These are phyloP conservation scores for Vitis hybrid DNA, from an alignment of 177 flowering plant species.

Conservation along the genomic window DNA sequence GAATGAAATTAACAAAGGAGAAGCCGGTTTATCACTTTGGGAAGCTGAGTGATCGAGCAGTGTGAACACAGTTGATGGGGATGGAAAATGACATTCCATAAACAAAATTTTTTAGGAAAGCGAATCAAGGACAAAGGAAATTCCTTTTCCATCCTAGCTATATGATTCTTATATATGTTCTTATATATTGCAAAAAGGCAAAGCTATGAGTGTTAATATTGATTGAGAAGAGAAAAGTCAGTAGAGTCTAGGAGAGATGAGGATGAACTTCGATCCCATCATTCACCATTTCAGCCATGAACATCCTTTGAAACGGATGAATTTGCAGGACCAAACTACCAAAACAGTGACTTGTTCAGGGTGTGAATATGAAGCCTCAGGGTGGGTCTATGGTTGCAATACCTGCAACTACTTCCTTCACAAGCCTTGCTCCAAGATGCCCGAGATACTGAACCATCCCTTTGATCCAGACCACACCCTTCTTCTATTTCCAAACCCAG, in stretches of 20 bases:
- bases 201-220: background rate
- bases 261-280: conserved; percentile 6
- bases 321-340: background rate
- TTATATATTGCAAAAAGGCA: background rate
- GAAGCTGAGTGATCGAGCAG: background rate
- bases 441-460: conserved; percentile 9
- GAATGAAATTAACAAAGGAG: background rate
- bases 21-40: background rate
- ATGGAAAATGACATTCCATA: too few relatives aligned
- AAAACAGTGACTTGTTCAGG: conserved; percentile 7
- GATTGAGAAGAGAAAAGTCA: background rate
- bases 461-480: background rate
- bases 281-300: conserved; percentile 32
- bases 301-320: conserved; percentile 23
- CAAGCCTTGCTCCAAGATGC: conserved; percentile 21
- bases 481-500: background rate
- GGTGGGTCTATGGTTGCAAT: conserved; percentile 13
- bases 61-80: background rate
- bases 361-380: conserved; percentile 12
- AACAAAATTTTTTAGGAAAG: too few relatives aligned
- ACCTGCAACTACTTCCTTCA: conserved; percentile 15
- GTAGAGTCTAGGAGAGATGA: conserved; percentile 13
- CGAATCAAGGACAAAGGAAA: too few relatives aligned
- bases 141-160: background rate
- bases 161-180: background rate